Conservation (phyloP, 179 eudicot genomes). For the Silene vulgaris region DNA sequence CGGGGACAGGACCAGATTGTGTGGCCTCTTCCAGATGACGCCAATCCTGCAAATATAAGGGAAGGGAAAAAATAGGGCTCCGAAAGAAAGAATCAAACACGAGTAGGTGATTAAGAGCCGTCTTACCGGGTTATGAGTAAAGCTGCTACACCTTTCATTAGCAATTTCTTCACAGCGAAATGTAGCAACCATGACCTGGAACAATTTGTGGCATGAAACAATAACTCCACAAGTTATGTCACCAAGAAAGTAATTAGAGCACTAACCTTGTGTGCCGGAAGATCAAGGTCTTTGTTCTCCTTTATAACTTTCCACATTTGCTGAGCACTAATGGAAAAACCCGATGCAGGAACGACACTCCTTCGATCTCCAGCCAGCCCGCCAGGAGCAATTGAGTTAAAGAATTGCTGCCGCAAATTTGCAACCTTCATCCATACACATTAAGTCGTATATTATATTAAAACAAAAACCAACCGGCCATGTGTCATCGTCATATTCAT, state of each 20-base stretch:
- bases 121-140: constrained; percentile 63
- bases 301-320: constrained; percentile 90
- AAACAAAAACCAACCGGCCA: too few relatives aligned
- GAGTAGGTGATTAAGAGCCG: background rate
- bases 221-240: background rate
- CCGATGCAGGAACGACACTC: constrained; percentile 96
- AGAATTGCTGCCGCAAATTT: constrained; percentile 67
- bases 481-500: too few relatives aligned
- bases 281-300: constrained; percentile 96
- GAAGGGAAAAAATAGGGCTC: constrained; percentile 9
- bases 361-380: constrained; percentile 98
- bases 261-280: too few relatives aligned
- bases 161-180: constrained; percentile 98
- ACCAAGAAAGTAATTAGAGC: constrained; percentile 18
- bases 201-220: constrained; percentile 8
- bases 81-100: background rate
- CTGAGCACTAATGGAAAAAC: constrained; percentile 84
- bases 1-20: constrained; percentile 31
- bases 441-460: too few relatives aligned
- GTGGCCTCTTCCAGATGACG: constrained; percentile 32
- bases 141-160: constrained; percentile 57
- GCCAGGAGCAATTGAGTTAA: constrained; percentile 93
- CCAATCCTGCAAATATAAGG: constrained; percentile 52
- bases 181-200: constrained; percentile 96
- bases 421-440: constrained; percentile 56